phyloP scores from a whole-genome alignment of 2,329 filamentous ascomycete genomes.

The Xylariaceae sp. region DNA sequence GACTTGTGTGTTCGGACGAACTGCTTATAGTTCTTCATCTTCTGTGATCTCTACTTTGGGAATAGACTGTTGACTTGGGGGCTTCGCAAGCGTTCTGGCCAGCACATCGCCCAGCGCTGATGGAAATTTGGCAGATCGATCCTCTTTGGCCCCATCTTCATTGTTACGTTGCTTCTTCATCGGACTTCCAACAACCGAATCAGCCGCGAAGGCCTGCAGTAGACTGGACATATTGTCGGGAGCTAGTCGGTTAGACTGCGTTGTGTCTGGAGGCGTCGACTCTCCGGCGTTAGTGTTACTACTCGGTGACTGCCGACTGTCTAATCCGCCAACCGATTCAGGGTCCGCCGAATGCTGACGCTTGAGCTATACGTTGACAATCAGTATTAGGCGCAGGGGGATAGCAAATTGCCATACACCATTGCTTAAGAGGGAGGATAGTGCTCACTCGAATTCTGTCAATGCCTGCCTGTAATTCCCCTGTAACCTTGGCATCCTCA shows the following conservation, averaged over 20 bases:
- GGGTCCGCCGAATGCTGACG: slow-evolving; percentile 71
- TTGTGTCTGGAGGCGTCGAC: slow-evolving; percentile 38
- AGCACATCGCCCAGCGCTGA: slow-evolving; percentile 39
- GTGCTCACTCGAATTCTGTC: slow-evolving; percentile 69
- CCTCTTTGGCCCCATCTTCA: slow-evolving; percentile 43
- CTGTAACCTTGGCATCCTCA: slow-evolving; percentile 66
- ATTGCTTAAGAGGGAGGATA: not conserved
- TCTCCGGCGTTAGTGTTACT: slow-evolving; percentile 37
- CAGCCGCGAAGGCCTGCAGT: slow-evolving; percentile 42
- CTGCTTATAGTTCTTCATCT: slow-evolving; percentile 30
- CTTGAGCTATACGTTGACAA: slow-evolving; percentile 57
- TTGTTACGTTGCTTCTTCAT: slow-evolving; percentile 71
- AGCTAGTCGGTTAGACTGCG: slow-evolving; percentile 29
- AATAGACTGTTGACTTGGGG: slow-evolving; percentile 19
- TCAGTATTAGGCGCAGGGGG: slow-evolving; percentile 22
- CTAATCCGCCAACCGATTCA: slow-evolving; percentile 40
- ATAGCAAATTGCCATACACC: not conserved
- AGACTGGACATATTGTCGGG: slow-evolving; percentile 34
- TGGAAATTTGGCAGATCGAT: slow-evolving; percentile 34
- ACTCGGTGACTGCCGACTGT: slow-evolving; percentile 43
- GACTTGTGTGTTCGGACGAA: not conserved
- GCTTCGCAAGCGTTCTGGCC: slow-evolving; percentile 28
- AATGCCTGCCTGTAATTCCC: slow-evolving; percentile 73
- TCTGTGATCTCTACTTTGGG: slow-evolving; percentile 21
- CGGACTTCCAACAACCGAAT: slow-evolving; percentile 58